These are phyloP conservation scores for Hymenoscyphus salicellus DNA, from an alignment of 2,329 filamentous ascomycete species.

Conservation along the genomic window DNA sequence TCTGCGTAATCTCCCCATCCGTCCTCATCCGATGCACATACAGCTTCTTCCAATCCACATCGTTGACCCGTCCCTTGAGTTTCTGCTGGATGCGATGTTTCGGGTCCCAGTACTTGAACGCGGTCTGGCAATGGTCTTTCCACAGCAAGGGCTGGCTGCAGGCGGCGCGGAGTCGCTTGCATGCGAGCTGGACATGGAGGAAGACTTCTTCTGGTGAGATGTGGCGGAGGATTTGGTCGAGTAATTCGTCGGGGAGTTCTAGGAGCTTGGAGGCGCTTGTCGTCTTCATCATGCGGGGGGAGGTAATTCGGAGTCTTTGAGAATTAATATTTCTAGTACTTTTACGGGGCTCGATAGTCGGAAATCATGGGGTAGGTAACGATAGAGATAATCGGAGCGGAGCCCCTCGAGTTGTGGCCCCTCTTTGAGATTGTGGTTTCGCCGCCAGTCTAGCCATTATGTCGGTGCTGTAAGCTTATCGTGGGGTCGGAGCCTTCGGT, in stretches of 20 bases:
- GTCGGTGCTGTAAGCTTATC: no score
- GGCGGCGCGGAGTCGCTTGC: slow-evolving; percentile 61
- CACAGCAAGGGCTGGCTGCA: slow-evolving; percentile 74
- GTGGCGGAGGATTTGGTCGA: slow-evolving; percentile 72
- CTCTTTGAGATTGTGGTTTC: no score
- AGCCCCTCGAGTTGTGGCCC: no score
- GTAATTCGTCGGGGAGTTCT: slow-evolving; percentile 70
- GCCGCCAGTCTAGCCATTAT: no score
- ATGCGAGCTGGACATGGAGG: slow-evolving; percentile 50
- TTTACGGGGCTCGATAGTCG: neutral
- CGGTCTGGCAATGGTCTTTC: slow-evolving; percentile 67
- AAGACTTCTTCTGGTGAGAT: slow-evolving; percentile 55
- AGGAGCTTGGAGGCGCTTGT: slow-evolving; percentile 5
- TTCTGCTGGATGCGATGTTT: slow-evolving; percentile 60
- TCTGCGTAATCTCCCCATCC: slow-evolving; percentile 49
- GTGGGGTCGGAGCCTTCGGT: neutral
- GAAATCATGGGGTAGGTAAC: neutral
- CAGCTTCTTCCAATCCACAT: slow-evolving; percentile 71
- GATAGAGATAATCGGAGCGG: neutral
- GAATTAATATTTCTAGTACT: neutral
- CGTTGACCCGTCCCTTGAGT: slow-evolving; percentile 49
- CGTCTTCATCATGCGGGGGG: neutral
- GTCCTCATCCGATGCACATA: slow-evolving; percentile 56
- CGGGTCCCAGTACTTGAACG: slow-evolving; percentile 73
- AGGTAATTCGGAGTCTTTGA: neutral